Evolutionary conservation across 2,329 filamentous ascomycete species (phyloP).

Genomic region (Epicoccum sorghinum): DNA sequence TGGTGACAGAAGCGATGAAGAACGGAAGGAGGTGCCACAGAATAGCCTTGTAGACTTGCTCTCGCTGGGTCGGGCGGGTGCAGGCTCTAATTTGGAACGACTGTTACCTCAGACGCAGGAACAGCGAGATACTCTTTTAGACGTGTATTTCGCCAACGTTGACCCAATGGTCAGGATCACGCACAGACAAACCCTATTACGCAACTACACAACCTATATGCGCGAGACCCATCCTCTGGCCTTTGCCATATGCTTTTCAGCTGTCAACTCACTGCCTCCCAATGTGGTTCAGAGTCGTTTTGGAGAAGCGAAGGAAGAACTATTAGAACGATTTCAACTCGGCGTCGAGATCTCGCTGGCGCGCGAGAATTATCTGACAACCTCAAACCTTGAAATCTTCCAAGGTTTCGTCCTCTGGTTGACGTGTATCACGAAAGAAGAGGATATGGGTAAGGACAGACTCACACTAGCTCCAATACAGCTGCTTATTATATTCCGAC

Average conservation of each 20-base stretch:
- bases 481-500: neutral
- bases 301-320: slow-evolving; percentile 39
- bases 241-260: slow-evolving; percentile 47
- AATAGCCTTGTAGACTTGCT: slow-evolving; percentile 42
- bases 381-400: slow-evolving; percentile 45
- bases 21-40: slow-evolving; percentile 34
- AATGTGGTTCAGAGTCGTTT: slow-evolving; percentile 40
- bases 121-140: slow-evolving; percentile 41
- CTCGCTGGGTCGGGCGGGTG: slow-evolving; percentile 39
- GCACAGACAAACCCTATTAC: slow-evolving; percentile 40
- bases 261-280: slow-evolving; percentile 43
- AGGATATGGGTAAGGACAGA: slow-evolving; percentile 44
- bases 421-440: slow-evolving; percentile 46
- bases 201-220: slow-evolving; percentile 37
- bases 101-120: slow-evolving; percentile 41
- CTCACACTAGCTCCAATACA: neutral
- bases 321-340: slow-evolving; percentile 41
- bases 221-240: slow-evolving; percentile 40
- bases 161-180: slow-evolving; percentile 47
- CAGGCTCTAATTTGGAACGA: slow-evolving; percentile 32
- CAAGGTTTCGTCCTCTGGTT: slow-evolving; percentile 48
- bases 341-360: slow-evolving; percentile 46
- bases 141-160: slow-evolving; percentile 45
- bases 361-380: slow-evolving; percentile 46
- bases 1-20: slow-evolving; percentile 41